Evolutionary conservation across 2,329 filamentous ascomycete species (phyloP).

Genomic region (Colletotrichum cordylinicola): DNA sequence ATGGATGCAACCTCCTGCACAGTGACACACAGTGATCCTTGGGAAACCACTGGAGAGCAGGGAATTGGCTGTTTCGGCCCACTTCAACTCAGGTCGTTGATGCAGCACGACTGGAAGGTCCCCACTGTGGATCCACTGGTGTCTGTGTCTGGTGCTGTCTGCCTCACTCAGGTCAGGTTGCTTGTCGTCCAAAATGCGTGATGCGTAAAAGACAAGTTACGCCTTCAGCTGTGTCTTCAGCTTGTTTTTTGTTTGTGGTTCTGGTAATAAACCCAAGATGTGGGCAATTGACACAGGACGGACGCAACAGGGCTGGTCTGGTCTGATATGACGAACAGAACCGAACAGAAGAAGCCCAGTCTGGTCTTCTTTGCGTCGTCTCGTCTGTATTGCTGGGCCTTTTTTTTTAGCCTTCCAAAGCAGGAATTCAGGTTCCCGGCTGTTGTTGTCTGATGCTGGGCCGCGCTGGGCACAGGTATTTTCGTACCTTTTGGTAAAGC

Average conservation of each 20-base stretch:
- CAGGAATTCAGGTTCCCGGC: not conserved
- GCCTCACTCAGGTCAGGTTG: not conserved
- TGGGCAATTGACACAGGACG: not conserved
- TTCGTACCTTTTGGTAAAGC: slow-evolving; percentile 2
- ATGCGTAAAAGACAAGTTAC: not conserved
- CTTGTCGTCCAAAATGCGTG: not conserved
- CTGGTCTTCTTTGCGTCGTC: not conserved
- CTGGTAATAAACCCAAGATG: not conserved
- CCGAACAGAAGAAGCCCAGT: not conserved
- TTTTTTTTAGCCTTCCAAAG: not conserved
- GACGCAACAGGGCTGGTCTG: not conserved
- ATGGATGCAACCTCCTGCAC: slow-evolving; percentile 19
- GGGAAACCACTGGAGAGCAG: slow-evolving; percentile 16
- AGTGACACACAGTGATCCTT: slow-evolving; percentile 18
- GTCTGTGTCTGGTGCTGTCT: not conserved
- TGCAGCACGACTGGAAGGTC: not conserved
- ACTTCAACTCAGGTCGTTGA: not conserved
- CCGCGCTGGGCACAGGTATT: not conserved
- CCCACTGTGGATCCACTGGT: not conserved
- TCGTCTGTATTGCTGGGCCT: not conserved
- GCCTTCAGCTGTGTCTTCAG: not conserved
- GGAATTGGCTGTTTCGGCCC: slow-evolving; percentile 12
- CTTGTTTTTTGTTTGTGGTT: not conserved
- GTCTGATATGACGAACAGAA: not conserved
- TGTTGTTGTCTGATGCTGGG: not conserved